Conservation (phyloP, 495 filamentous ascomycete species). For the Pseudevernia furfuracea region DNA sequence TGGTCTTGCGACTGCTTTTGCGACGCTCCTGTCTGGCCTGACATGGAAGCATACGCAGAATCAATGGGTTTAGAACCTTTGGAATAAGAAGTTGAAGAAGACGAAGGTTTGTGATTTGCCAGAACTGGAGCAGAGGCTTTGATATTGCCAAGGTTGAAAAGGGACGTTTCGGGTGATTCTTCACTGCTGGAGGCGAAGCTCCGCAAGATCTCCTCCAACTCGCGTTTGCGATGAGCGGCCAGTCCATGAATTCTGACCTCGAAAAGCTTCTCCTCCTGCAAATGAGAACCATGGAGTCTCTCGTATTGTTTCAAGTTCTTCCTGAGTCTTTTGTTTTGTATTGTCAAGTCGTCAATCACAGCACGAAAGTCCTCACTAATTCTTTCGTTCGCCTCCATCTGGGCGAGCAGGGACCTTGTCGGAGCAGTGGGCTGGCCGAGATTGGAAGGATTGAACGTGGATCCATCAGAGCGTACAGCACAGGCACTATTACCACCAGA, state of each 20-base stretch:
- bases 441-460: conserved; percentile 20
- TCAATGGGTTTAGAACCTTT: conserved; percentile 51
- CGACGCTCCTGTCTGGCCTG: conserved; percentile 28
- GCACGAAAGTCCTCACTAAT: conserved; percentile 54
- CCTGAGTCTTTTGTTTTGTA: conserved; percentile 64
- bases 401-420: conserved; percentile 24
- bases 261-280: conserved; percentile 62
- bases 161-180: conserved; percentile 3
- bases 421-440: conserved; percentile 22
- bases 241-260: conserved; percentile 68
- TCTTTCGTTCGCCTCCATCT: conserved; percentile 38
- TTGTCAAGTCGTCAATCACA: conserved; percentile 65
- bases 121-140: conserved; percentile 7
- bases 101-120: conserved; percentile 20
- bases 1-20: conserved; percentile 10
- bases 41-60: conserved; percentile 70
- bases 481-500: conserved; percentile 34
- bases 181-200: conserved; percentile 48
- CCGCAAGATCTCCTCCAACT: conserved; percentile 62
- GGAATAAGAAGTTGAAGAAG: conserved; percentile 44
- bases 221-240: conserved; percentile 55
- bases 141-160: not conserved
- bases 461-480: conserved; percentile 11
- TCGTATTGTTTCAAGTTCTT: conserved; percentile 60
- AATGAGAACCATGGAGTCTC: conserved; percentile 49